These are phyloP conservation scores for Albizia julibrissin DNA, from an alignment of 306 rosid species.

Conservation along the genomic window DNA sequence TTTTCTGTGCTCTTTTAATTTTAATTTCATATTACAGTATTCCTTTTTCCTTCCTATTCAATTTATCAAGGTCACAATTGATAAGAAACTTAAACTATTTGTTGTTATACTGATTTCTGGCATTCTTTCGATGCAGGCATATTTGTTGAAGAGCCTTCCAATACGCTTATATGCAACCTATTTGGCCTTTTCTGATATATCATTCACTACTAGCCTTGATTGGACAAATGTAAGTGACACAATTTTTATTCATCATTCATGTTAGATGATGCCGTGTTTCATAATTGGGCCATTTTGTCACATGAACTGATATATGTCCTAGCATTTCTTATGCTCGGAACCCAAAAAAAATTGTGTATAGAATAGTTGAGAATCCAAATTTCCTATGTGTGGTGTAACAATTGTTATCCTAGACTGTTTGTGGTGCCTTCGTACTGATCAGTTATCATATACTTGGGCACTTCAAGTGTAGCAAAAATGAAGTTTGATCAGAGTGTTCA, in stretches of 20 bases:
- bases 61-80: background rate
- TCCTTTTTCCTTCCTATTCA: background rate
- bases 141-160: constrained; percentile 72
- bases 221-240: constrained; percentile 70
- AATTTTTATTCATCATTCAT: constrained; percentile 15
- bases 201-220: constrained; percentile 60
- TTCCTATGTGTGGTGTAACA: background rate
- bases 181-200: constrained; percentile 50
- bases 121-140: constrained; percentile 54
- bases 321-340: constrained; percentile 7
- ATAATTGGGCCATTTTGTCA: background rate
- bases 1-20: background rate
- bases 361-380: background rate
- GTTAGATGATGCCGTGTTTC: background rate
- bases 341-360: background rate
- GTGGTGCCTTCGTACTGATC: background rate
- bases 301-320: constrained; percentile 3
- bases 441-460: constrained; percentile 4
- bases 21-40: background rate
- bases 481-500: constrained; percentile 17
- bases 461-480: constrained; percentile 25
- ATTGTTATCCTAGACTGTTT: background rate
- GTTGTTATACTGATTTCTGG: constrained; percentile 24
- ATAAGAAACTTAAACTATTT: background rate
- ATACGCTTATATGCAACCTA: constrained; percentile 66